phyloP scores from a whole-genome alignment of 2,329 filamentous ascomycete species.

The Exophiala oligosperma region DNA sequence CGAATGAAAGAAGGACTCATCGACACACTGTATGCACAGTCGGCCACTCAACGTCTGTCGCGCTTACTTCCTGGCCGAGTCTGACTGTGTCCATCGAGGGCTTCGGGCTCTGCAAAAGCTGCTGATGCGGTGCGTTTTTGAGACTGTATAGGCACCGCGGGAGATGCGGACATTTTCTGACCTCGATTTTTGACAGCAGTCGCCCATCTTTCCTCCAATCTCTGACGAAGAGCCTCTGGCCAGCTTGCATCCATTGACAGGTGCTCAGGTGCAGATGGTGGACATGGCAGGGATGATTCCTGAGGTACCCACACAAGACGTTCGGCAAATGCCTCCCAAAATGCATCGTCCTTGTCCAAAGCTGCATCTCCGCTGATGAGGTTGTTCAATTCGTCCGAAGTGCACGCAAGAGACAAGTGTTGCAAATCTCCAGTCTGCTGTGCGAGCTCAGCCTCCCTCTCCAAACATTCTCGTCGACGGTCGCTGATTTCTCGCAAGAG shows the following conservation, averaged over 20 bases:
- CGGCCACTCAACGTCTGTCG: too few relatives aligned
- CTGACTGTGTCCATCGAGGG: neutral
- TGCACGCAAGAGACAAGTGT: neutral
- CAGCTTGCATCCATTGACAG: conserved; percentile 1
- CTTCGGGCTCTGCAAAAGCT: neutral
- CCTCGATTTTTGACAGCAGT: neutral
- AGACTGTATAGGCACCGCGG: neutral
- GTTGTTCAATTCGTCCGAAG: neutral
- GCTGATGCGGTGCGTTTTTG: neutral
- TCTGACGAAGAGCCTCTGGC: conserved; percentile 1
- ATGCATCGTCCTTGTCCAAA: neutral
- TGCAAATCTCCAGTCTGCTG: neutral
- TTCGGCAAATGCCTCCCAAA: conserved; percentile 13
- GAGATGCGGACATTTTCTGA: neutral
- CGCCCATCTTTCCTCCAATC: conserved; percentile 2
- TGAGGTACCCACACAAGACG: conserved; percentile 8
- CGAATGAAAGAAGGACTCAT: too few relatives aligned
- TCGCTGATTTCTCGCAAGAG: neutral
- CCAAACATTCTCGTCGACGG: neutral
- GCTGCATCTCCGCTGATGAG: conserved; percentile 5
- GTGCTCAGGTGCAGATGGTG: conserved; percentile 1
- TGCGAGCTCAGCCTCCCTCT: neutral
- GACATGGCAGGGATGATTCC: conserved; percentile 5
- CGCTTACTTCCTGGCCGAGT: neutral
- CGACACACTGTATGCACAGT: too few relatives aligned